Evolutionary conservation across 176 grass and related monocot genomes (phyloP).

Genomic region (Zoysia pacifica): DNA sequence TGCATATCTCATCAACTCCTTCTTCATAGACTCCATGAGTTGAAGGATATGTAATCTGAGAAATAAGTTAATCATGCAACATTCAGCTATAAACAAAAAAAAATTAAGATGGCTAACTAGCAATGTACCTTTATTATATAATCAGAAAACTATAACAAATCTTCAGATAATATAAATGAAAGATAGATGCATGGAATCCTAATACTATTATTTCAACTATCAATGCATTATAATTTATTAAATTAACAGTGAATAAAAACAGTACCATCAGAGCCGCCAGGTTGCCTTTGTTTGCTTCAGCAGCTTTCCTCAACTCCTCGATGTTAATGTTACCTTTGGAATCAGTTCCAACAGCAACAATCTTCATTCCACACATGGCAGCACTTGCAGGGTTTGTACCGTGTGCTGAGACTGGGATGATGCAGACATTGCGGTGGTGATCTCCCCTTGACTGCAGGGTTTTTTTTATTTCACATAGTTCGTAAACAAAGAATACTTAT

Average conservation of each 20-base stretch:
- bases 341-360: constrained; percentile 96
- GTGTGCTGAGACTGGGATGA: constrained; percentile 96
- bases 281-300: constrained; percentile 90
- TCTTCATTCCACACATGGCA: constrained; percentile 99
- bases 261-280: constrained; percentile 93
- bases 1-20: constrained; percentile 99
- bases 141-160: constrained; percentile 15
- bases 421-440: constrained; percentile 90
- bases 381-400: constrained; percentile 99
- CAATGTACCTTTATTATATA: neutral
- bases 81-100: neutral
- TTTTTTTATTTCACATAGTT: constrained; percentile 22
- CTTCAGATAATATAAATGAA: neutral
- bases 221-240: too few relatives aligned
- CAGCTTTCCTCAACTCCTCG: constrained; percentile 87
- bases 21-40: constrained; percentile 99
- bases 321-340: constrained; percentile 99
- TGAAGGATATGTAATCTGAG: constrained; percentile 97
- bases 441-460: constrained; percentile 84
- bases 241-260: constrained; percentile 5
- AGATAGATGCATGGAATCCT: too few relatives aligned
- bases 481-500: constrained; percentile 38
- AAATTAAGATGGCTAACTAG: neutral
- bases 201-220: too few relatives aligned
- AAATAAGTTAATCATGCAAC: constrained; percentile 32